Percentiles rank a stretch among this genome's conserved stretches.
phyloP scores from a whole-genome alignment of 202 grass and related monocot genomes.

The Zoysia matrella region DNA sequence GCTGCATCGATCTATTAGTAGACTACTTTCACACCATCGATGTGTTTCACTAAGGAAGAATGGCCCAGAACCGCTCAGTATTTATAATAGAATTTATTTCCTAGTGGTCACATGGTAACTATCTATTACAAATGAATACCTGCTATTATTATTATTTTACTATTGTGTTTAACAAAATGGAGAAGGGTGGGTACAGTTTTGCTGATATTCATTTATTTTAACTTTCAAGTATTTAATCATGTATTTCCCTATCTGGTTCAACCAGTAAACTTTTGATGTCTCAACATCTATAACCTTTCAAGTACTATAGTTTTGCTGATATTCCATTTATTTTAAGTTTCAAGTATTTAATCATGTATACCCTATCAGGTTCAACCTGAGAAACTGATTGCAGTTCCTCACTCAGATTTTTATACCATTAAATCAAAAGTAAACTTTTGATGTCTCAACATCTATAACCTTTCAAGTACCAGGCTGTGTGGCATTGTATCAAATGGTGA shows the following conservation, averaged over 20 bases:
- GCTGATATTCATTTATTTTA: neutral
- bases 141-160: neutral
- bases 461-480: neutral
- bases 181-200: neutral
- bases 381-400: conserved; percentile 2
- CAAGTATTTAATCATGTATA: too few species aligned
- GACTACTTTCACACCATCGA: neutral
- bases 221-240: neutral
- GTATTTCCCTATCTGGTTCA: conserved; percentile 1
- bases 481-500: neutral
- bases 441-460: neutral
- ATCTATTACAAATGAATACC: neutral
- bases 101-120: neutral
- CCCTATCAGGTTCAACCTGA: too few species aligned
- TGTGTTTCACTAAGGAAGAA: neutral
- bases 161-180: neutral
- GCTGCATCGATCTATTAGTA: conserved; percentile 4
- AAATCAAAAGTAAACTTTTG: neutral
- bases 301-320: too few species aligned
- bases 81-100: conserved; percentile 2
- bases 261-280: neutral
- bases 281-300: too few species aligned
- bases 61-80: neutral
- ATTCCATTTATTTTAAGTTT: too few species aligned
- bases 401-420: neutral